These are phyloP conservation scores for Pseudisothecium myosuroides DNA, from an alignment of 225 moss, liverwort and hornwort species.

Conservation along the genomic window DNA sequence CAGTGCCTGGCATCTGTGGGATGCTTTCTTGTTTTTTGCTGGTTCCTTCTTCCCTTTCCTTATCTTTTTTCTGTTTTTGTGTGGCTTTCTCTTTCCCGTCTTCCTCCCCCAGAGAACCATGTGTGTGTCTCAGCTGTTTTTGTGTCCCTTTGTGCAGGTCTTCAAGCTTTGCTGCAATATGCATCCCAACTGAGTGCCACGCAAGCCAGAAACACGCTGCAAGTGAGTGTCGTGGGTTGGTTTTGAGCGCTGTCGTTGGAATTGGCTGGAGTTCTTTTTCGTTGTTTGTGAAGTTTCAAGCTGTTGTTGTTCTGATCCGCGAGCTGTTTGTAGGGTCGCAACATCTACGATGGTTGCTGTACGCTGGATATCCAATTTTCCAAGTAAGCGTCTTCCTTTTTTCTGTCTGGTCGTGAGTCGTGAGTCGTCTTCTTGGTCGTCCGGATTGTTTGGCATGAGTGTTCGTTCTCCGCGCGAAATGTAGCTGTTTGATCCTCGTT, in stretches of 20 bases:
- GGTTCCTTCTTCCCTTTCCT: too few relatives aligned
- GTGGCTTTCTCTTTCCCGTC: background rate
- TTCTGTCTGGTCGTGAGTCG: background rate
- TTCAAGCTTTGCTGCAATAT: slow-evolving; percentile 94
- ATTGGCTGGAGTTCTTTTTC: background rate
- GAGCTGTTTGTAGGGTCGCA: slow-evolving; percentile 59
- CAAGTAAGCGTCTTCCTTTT: slow-evolving; percentile 39
- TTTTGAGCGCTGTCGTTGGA: background rate
- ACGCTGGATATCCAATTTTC: slow-evolving; percentile 98
- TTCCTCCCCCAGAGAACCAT: background rate
- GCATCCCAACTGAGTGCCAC: slow-evolving; percentile 78
- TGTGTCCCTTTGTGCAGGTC: slow-evolving; percentile 53
- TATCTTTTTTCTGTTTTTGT: background rate
- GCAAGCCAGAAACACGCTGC: slow-evolving; percentile 91
- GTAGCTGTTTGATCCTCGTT: background rate
- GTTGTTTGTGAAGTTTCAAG: background rate
- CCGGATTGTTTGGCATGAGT: background rate
- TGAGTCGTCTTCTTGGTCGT: background rate
- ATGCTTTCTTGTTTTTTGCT: background rate
- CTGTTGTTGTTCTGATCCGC: background rate
- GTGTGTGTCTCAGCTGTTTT: background rate
- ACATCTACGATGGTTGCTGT: slow-evolving; percentile 99
- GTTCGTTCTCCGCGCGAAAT: background rate
- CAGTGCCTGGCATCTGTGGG: background rate
- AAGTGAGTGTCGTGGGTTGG: slow-evolving; percentile 31